Evolutionary conservation across 495 filamentous ascomycete genomes (phyloP).

Genomic region (Immersiella caudata): DNA sequence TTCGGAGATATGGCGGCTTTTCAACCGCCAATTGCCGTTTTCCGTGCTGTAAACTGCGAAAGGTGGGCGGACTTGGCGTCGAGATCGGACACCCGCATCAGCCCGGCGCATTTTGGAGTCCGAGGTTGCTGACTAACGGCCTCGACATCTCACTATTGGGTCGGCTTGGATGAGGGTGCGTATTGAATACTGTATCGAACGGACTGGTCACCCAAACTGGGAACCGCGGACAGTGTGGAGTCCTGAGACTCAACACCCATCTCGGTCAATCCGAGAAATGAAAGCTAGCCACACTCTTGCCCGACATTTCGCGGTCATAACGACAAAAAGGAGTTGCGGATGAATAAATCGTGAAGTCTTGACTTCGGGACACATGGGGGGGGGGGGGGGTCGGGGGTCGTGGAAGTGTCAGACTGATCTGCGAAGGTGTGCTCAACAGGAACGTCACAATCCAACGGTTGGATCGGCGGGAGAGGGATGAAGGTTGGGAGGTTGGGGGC

Average conservation of each 20-base stretch:
- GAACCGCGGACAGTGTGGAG: background rate
- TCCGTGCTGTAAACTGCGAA: background rate
- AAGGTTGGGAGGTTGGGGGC: background rate
- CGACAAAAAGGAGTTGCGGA: background rate
- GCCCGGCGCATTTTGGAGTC: conserved; percentile 4
- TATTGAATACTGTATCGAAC: background rate
- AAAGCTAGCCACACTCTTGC: too few relatives aligned
- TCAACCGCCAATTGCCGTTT: conserved; percentile 10
- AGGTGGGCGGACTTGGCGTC: background rate
- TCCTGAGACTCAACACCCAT: background rate
- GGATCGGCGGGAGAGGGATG: background rate
- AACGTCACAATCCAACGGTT: background rate
- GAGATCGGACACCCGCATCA: conserved; percentile 1
- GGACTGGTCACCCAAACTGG: conserved; percentile 1
- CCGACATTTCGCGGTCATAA: background rate
- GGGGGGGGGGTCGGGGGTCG: too few relatives aligned
- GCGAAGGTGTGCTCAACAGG: too few relatives aligned
- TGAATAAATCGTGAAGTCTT: too few relatives aligned
- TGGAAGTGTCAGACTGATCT: too few relatives aligned
- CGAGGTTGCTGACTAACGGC: conserved; percentile 6
- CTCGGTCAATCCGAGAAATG: background rate
- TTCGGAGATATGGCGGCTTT: conserved; percentile 5
- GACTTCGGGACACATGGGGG: too few relatives aligned
- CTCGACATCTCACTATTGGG: background rate
- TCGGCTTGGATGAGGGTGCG: background rate